Evolutionary conservation across 495 filamentous ascomycete species (phyloP).

Genomic region (Penicillium simplicissimum): DNA sequence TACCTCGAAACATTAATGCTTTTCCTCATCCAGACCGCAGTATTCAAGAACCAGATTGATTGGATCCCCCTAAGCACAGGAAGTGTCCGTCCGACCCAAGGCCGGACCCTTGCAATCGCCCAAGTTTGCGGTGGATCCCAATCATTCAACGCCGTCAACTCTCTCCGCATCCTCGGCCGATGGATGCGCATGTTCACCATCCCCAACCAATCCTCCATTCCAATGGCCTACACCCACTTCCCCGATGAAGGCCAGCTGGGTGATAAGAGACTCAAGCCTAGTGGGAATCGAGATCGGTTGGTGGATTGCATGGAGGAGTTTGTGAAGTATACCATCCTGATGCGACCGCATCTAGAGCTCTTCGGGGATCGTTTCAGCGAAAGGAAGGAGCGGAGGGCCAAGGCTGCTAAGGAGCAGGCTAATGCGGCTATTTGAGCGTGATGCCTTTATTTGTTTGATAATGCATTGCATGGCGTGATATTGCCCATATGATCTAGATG

Average conservation of each 20-base stretch:
- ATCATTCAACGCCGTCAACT: constrained; percentile 75
- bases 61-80: constrained; percentile 69
- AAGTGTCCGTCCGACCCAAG: constrained; percentile 67
- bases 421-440: background rate
- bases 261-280: constrained; percentile 56
- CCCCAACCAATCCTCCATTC: constrained; percentile 68
- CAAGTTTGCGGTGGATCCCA: constrained; percentile 69
- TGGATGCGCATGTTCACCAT: constrained; percentile 82
- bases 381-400: constrained; percentile 36
- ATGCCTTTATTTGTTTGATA: background rate
- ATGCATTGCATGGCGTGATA: background rate
- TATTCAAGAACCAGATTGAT: constrained; percentile 78
- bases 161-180: constrained; percentile 65
- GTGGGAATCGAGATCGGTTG: constrained; percentile 63
- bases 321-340: constrained; percentile 70
- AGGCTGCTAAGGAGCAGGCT: constrained; percentile 17
- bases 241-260: constrained; percentile 54
- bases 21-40: constrained; percentile 49
- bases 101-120: constrained; percentile 63
- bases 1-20: background rate
- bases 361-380: constrained; percentile 70
- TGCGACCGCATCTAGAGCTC: constrained; percentile 60
- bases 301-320: constrained; percentile 81
- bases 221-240: constrained; percentile 66
- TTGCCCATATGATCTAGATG: background rate